Conservation (phyloP, 345 rosid species). For the Brassica cretica region DNA sequence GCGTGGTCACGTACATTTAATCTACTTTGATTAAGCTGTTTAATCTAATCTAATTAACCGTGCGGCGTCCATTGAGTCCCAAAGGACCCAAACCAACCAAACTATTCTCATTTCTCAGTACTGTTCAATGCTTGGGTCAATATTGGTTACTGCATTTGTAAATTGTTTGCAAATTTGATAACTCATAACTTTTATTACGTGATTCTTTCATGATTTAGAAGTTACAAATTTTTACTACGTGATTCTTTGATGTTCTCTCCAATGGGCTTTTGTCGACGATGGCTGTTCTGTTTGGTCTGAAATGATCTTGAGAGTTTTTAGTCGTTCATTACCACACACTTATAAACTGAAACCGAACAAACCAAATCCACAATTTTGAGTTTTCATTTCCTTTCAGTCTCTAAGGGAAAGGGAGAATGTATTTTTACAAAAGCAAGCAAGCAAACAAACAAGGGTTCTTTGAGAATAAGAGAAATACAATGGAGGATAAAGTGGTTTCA, state of each 20-base stretch:
- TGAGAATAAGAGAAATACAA: slow-evolving; percentile 24
- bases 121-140: neutral
- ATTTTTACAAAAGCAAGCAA: slow-evolving; percentile 32
- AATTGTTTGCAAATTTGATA: neutral
- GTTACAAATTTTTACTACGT: no score
- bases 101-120: neutral
- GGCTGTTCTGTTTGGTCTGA: slow-evolving; percentile 79
- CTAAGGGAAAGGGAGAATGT: slow-evolving; percentile 23
- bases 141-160: neutral
- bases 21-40: slow-evolving; percentile 4
- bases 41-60: slow-evolving; percentile 17
- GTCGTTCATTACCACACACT: slow-evolving; percentile 2
- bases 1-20: slow-evolving; percentile 37
- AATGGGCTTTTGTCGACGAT: slow-evolving; percentile 86
- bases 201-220: slow-evolving; percentile 39
- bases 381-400: slow-evolving; percentile 21
- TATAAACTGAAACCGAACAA: neutral
- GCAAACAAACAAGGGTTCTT: slow-evolving; percentile 20
- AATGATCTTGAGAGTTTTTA: slow-evolving; percentile 31
- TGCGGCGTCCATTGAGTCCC: slow-evolving; percentile 18
- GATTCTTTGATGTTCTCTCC: slow-evolving; percentile 64
- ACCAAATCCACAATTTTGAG: slow-evolving; percentile 10
- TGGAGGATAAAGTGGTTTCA: slow-evolving; percentile 21
- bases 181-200: neutral
- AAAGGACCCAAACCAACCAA: neutral